Conservation (phyloP, 2,329 filamentous ascomycete genomes). For the Sphaerulina populicola region DNA sequence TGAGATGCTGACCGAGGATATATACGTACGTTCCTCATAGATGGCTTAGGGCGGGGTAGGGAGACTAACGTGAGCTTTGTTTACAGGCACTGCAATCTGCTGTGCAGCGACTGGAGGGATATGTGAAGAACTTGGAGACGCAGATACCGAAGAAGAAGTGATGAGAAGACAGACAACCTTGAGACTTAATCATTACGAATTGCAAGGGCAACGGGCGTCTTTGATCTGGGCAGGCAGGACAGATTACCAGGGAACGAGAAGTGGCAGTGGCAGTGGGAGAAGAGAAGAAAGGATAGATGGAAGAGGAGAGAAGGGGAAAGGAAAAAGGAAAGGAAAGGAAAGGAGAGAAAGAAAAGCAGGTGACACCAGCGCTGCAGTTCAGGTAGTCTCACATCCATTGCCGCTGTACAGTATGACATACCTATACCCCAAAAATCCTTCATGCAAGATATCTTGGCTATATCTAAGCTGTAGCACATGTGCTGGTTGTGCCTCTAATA, state of each 20-base stretch:
- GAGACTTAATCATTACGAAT: no score
- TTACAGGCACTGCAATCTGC: conserved; percentile 73
- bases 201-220: no score
- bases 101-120: conserved; percentile 75
- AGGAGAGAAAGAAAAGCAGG: background rate
- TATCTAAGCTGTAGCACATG: background rate
- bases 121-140: conserved; percentile 73
- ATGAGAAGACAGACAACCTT: background rate
- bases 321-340: background rate
- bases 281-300: no score
- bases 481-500: background rate
- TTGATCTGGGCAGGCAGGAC: no score
- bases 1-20: conserved; percentile 87
- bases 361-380: background rate
- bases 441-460: conserved; percentile 2
- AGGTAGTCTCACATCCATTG: background rate
- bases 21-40: conserved; percentile 60
- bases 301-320: background rate
- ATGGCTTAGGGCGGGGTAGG: background rate
- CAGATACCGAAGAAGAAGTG: conserved; percentile 64
- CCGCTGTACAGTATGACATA: conserved; percentile 25
- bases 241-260: no score
- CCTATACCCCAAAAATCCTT: conserved; percentile 12
- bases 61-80: background rate
- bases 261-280: no score